A percentile compares a stretch with the other conserved stretches of the same genome.
Conservation (phyloP, 257 asterid genomes). For the Penstemon barbatus region DNA sequence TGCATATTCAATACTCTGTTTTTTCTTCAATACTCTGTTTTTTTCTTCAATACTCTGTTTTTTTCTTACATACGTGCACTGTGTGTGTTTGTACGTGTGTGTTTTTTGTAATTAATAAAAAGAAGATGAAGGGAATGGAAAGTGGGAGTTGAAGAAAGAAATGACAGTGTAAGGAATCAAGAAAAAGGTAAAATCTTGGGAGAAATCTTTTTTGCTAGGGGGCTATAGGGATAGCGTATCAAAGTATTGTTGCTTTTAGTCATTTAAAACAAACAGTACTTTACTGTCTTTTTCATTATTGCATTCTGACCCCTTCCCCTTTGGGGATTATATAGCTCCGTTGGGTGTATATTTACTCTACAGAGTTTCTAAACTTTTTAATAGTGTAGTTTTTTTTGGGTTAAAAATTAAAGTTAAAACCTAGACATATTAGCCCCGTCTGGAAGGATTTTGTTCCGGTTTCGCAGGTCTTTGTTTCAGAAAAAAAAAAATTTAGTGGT, state of each 20-base stretch:
- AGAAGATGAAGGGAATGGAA: not conserved
- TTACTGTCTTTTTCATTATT: constrained; percentile 29
- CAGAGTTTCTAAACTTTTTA: too few relatives aligned
- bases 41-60: not conserved
- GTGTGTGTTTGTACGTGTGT: constrained; percentile 17
- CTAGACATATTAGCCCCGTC: too few relatives aligned
- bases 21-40: not conserved
- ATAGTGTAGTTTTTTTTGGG: too few relatives aligned
- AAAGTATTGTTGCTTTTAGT: constrained; percentile 22
- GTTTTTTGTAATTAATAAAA: not conserved
- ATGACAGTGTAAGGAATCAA: not conserved
- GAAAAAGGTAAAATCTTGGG: constrained; percentile 1
- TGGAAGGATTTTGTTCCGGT: too few relatives aligned
- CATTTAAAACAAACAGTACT: constrained; percentile 20
- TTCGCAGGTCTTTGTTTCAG: too few relatives aligned
- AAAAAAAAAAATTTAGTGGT: too few relatives aligned
- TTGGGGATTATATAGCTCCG: not conserved
- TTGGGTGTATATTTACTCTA: too few relatives aligned
- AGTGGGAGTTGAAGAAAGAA: constrained; percentile 13
- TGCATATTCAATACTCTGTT: constrained; percentile 42
- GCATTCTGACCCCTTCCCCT: constrained; percentile 26
- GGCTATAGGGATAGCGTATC: constrained; percentile 35
- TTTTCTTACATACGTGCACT: not conserved
- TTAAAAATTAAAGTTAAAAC: too few relatives aligned
- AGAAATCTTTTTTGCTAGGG: constrained; percentile 4